Conservation (phyloP, 139 green algal genomes). For the Medakamo hakoo region DNA sequence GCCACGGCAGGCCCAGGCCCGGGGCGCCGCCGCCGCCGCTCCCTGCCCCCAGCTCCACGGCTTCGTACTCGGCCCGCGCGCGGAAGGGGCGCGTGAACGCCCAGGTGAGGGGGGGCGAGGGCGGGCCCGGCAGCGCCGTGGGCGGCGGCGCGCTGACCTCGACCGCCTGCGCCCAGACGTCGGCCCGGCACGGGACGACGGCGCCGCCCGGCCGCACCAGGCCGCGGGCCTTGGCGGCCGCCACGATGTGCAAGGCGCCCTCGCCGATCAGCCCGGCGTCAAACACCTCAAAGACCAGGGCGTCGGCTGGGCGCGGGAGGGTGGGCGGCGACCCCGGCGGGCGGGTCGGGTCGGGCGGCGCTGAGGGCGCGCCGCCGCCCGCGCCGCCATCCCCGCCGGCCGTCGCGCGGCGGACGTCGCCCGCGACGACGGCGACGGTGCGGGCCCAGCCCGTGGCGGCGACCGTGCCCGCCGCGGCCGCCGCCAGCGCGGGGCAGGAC, state of each 20-base stretch:
- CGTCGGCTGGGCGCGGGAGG: neutral
- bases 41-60: neutral
- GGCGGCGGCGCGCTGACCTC: neutral
- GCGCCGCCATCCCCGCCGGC: neutral
- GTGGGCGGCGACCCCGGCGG: too few species aligned
- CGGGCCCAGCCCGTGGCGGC: too few species aligned
- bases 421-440: neutral
- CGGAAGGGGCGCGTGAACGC: slow-evolving; percentile 24
- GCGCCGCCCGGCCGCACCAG: slow-evolving; percentile 1
- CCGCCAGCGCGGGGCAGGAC: neutral
- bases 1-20: too few species aligned
- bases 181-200: slow-evolving; percentile 7
- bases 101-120: slow-evolving; percentile 18
- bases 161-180: slow-evolving; percentile 7
- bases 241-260: slow-evolving; percentile 33
- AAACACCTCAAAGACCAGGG: slow-evolving; percentile 20
- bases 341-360: neutral
- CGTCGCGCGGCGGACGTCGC: neutral
- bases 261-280: slow-evolving; percentile 45
- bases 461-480: neutral
- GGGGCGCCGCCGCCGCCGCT: neutral
- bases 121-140: neutral
- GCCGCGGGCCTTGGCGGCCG: slow-evolving; percentile 2
- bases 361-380: neutral
- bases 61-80: neutral